phyloP scores from a whole-genome alignment of 768 basidiomycete genomes.

The Saitozyma podzolica region DNA sequence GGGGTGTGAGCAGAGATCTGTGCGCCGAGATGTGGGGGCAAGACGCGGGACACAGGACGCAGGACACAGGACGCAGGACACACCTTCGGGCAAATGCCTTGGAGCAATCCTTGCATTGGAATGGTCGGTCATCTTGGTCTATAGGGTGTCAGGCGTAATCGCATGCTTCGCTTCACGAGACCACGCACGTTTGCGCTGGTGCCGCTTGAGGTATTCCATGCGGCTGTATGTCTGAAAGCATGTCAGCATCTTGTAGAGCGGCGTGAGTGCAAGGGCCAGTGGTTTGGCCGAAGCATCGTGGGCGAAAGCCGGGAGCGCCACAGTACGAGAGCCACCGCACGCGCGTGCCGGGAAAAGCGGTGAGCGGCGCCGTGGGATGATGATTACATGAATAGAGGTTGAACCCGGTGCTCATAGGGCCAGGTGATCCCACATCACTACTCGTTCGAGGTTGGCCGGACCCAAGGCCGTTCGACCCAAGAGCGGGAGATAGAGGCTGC shows the following conservation, averaged over 20 bases:
- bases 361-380: no score
- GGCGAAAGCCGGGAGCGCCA: no score
- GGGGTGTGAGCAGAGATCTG: constrained; percentile 8
- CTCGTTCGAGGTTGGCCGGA: not conserved
- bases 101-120: constrained; percentile 50
- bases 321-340: no score
- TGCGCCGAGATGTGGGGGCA: not conserved
- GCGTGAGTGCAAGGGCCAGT: no score
- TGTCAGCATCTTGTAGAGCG: not conserved
- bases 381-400: no score
- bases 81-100: constrained; percentile 54
- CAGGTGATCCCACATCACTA: not conserved
- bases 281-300: no score
- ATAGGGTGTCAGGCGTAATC: constrained; percentile 1
- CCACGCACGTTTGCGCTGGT: constrained; percentile 53
- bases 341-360: no score
- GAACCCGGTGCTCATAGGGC: no score
- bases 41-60: constrained; percentile 16
- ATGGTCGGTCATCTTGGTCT: constrained; percentile 54
- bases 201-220: constrained; percentile 53
- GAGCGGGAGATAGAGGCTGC: no score
- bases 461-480: not conserved
- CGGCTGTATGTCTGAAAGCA: constrained; percentile 46
- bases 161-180: not conserved
- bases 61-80: constrained; percentile 1